Percentiles rank a stretch among this genome's conserved stretches.
Conservation (phyloP, 2,329 filamentous ascomycete species). For the Bipolaris gigantea region DNA sequence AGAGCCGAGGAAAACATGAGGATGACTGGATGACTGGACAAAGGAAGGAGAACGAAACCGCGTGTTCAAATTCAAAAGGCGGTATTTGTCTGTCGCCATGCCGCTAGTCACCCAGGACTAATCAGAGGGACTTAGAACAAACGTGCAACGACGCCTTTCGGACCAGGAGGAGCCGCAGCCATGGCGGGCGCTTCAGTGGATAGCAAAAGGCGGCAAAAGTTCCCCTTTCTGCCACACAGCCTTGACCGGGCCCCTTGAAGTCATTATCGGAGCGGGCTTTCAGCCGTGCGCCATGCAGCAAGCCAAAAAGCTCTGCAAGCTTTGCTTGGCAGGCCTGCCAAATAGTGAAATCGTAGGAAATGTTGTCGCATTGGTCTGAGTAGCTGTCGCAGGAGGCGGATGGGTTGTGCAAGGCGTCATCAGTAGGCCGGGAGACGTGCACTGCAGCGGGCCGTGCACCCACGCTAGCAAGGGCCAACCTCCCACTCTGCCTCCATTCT, state of each 20-base stretch:
- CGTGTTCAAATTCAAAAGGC: constrained; percentile 2
- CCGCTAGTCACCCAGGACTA: constrained; percentile 1
- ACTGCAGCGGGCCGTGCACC: constrained; percentile 2
- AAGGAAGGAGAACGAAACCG: constrained; percentile 4
- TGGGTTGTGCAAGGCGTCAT: constrained; percentile 4
- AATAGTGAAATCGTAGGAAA: constrained; percentile 1
- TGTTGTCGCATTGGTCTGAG: constrained; percentile 12
- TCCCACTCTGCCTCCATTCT: background rate
- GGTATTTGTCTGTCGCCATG: constrained; percentile 6
- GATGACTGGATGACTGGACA: constrained; percentile 15
- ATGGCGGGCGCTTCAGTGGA: background rate
- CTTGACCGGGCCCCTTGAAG: constrained; percentile 6
- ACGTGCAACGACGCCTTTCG: constrained; percentile 6
- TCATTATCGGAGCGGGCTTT: constrained; percentile 10
- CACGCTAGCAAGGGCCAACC: constrained; percentile 11
- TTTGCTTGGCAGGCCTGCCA: constrained; percentile 10
- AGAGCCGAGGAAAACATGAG: constrained; percentile 15
- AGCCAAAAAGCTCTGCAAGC: constrained; percentile 9
- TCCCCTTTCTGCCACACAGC: constrained; percentile 10
- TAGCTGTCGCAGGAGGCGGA: constrained; percentile 7
- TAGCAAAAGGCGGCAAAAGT: background rate
- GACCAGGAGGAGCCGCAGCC: constrained; percentile 12
- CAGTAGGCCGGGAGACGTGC: constrained; percentile 5
- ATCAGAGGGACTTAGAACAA: constrained; percentile 4
- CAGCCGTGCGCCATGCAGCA: constrained; percentile 8